Conservation (phyloP, 345 rosid genomes). For the Viola odorata region DNA sequence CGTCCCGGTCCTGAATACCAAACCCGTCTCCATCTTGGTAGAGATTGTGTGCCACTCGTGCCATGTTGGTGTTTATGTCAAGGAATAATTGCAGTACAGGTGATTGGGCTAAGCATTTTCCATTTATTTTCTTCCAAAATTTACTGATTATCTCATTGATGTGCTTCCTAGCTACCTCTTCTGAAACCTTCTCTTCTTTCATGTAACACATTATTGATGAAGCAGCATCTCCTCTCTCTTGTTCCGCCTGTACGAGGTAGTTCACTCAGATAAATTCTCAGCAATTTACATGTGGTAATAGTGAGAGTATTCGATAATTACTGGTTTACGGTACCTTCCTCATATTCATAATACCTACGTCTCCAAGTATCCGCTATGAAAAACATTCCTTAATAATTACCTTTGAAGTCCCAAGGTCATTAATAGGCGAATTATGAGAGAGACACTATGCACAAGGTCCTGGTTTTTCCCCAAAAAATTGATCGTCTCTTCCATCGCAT, state of each 20-base stretch:
- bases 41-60: constrained; percentile 36
- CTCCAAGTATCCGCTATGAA: no score
- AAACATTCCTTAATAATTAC: no score
- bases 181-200: constrained; percentile 37
- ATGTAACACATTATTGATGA: constrained; percentile 38
- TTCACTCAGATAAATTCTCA: no score
- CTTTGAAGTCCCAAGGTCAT: constrained; percentile 40
- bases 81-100: constrained; percentile 17
- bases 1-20: constrained; percentile 31
- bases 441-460: constrained; percentile 27
- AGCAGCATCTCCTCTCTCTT: constrained; percentile 51
- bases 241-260: no score
- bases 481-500: constrained; percentile 1
- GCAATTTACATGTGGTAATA: no score
- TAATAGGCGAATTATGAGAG: constrained; percentile 41
- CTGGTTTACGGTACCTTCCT: no score
- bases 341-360: no score
- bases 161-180: constrained; percentile 28
- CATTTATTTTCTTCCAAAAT: constrained; percentile 39
- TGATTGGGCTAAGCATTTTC: constrained; percentile 12
- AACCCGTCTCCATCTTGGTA: constrained; percentile 48
- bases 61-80: constrained; percentile 23
- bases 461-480: constrained; percentile 10
- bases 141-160: constrained; percentile 24
- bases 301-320: no score